A percentile compares a stretch with the other conserved stretches of the same genome.
Conservation (phyloP, 139 green algal genomes). For the Closterium sp. region DNA sequence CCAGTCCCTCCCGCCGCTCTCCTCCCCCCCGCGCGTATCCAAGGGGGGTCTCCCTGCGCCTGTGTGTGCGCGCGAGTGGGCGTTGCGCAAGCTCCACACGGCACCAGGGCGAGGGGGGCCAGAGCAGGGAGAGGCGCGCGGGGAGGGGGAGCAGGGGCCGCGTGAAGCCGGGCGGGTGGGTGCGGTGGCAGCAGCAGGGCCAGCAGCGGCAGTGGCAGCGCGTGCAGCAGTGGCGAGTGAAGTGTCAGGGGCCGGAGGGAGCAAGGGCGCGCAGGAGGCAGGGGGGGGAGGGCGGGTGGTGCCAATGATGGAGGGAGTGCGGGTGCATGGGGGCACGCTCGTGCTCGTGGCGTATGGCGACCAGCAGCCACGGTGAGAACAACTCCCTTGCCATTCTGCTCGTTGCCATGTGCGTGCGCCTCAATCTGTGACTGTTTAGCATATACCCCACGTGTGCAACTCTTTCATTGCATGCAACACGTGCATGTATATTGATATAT, state of each 20-base stretch:
- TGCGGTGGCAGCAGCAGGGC: background rate
- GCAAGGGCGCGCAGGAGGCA: background rate
- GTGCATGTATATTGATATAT: too few relatives aligned
- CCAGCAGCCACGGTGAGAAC: slow-evolving; percentile 5
- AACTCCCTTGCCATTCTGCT: too few relatives aligned
- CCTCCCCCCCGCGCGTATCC: background rate
- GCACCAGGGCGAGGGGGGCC: background rate
- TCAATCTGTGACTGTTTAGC: background rate
- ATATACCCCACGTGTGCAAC: background rate
- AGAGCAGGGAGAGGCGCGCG: background rate
- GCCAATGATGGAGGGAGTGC: slow-evolving; percentile 8
- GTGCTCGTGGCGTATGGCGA: slow-evolving; percentile 21
- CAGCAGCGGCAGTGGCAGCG: too few relatives aligned
- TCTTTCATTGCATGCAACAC: background rate
- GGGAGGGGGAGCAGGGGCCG: background rate
- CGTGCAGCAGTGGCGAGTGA: background rate
- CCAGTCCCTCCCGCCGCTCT: background rate
- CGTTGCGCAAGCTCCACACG: background rate
- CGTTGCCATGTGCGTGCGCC: background rate
- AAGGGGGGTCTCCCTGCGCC: background rate
- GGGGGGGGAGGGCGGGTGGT: background rate
- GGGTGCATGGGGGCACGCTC: slow-evolving; percentile 24
- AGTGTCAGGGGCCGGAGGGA: background rate
- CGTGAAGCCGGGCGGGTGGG: background rate
- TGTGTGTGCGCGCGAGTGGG: background rate